Evolutionary conservation across 441 rosid genomes (phyloP), one percentile per base, ranked within the genome.

Genomic region (Corymbia citriodora): DNA sequence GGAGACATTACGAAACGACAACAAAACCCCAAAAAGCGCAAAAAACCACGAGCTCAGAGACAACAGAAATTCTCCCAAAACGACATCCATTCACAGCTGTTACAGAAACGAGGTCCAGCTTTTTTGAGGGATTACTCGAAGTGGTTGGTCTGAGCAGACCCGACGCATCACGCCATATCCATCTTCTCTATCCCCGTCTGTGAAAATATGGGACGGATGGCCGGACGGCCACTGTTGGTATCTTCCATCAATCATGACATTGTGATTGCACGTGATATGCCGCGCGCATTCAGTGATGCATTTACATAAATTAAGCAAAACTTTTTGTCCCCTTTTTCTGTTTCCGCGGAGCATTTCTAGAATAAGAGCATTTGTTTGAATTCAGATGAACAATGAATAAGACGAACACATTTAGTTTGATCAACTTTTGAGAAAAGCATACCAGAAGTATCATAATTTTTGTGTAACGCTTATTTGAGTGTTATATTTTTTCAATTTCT

Each of bases 91-190:
- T 21, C 25, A 79, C 85, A 79, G 85, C 85, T 45, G 85, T 79
- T 23, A 23, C 52, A 11, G 8, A 23, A 40, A 48, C 85, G 85
- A 29, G 33, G 70, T 45, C 49, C 85, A 79, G 50, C 85, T 79
- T 79, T 79, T 79, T 21, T 25, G 52, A 48, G 85, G 52, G 52
- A 79, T 40, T 23, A 2, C 52, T 79, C 52, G 52, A 40, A 79
- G 52, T 93, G 87, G 57, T 53, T 83, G 88, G 87, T 11, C 90
- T 89, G 90, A 89, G 74, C 90, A 89, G 59, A 36, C 72, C 90
- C 87, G 40, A 16, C 87, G 57, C 90, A 89, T 89, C 90, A 81
- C 90, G 90, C 72, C 90, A 89, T 81, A 40, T 89, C 90, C 87
- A 52, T 23, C 25, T 54, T 57, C 52, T 23, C 52, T 3, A 45